Evolutionary conservation across 305 asterid genomes (phyloP).

Genomic region (Fraxinus paxiana): DNA sequence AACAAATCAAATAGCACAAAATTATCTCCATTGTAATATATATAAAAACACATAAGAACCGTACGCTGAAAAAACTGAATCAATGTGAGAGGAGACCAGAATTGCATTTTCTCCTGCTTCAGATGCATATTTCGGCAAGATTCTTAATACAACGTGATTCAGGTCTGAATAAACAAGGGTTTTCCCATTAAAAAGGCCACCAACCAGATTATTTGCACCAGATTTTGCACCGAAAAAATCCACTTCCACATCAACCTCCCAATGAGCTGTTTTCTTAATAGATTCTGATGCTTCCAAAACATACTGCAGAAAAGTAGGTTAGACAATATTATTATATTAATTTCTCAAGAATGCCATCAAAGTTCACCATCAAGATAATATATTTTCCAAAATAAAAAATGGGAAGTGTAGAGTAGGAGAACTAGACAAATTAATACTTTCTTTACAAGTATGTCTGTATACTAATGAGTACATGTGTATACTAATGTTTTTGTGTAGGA

Average conservation of each 20-base stretch:
- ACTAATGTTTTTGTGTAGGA: neutral
- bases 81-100: conserved; percentile 91
- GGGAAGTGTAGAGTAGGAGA: neutral
- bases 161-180: conserved; percentile 87
- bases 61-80: conserved; percentile 84
- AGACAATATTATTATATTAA: conserved; percentile 1
- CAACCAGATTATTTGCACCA: conserved; percentile 66
- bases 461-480: neutral
- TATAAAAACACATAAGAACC: conserved; percentile 21
- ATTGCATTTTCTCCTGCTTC: conserved; percentile 84
- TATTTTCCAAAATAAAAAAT: neutral
- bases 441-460: neutral
- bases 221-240: conserved; percentile 67
- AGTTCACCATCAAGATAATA: conserved; percentile 8
- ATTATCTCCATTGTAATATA: neutral
- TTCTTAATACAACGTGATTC: conserved; percentile 67
- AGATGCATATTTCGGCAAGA: conserved; percentile 71
- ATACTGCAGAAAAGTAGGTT: conserved; percentile 52
- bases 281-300: conserved; percentile 55
- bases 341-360: conserved; percentile 12
- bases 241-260: conserved; percentile 88
- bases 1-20: neutral
- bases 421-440: conserved; percentile 1
- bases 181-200: conserved; percentile 87
- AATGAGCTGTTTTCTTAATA: conserved; percentile 70